phyloP scores from a whole-genome alignment of 2,329 filamentous ascomycete genomes.

The Sporothrix phasma region DNA sequence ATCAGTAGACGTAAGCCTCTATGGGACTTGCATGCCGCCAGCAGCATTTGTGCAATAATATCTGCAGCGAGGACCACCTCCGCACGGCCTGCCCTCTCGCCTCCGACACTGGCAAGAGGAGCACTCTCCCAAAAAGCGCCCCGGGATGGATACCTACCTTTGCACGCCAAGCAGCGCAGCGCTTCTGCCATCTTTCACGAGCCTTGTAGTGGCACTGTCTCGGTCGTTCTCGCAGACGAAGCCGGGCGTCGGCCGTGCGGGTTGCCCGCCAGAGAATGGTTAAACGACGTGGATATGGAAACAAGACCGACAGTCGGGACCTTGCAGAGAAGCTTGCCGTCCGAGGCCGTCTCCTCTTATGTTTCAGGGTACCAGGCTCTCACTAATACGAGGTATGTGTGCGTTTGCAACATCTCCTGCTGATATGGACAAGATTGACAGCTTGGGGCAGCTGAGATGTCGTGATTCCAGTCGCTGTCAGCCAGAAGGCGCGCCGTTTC shows the following conservation, averaged over 20 bases:
- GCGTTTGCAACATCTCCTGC: background rate
- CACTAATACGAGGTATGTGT: too few species aligned
- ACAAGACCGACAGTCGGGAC: background rate
- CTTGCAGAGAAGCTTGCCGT: too few species aligned
- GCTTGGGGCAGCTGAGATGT: background rate
- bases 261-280: background rate
- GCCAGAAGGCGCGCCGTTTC: background rate
- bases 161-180: slow-evolving; percentile 9
- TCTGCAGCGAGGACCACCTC: background rate
- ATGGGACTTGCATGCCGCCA: background rate
- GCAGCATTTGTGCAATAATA: background rate
- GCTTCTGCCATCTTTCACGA: background rate
- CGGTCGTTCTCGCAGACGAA: too few species aligned
- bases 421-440: too few species aligned
- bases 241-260: background rate
- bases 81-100: background rate
- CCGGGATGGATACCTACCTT: background rate
- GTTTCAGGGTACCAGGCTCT: background rate
- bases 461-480: background rate
- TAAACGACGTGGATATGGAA: too few species aligned
- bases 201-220: background rate
- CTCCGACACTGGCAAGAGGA: background rate
- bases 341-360: background rate
- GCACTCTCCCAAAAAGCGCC: background rate
- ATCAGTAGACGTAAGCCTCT: background rate